Evolutionary conservation across 352 stramenopile genomes (phyloP).

Genomic region (Phytophthora brassicae): DNA sequence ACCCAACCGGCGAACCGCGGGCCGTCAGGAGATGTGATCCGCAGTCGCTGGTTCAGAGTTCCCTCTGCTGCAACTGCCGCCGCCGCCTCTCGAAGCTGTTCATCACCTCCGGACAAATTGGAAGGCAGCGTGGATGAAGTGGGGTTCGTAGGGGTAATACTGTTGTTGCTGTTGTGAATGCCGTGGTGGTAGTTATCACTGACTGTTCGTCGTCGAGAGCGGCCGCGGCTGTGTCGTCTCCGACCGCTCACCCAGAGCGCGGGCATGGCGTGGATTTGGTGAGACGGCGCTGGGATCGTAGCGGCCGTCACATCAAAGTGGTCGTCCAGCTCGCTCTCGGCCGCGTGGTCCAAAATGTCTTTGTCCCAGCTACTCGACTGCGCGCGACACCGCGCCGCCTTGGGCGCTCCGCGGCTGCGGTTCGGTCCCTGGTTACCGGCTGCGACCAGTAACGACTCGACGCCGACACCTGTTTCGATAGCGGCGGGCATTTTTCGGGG

Average conservation of each 20-base stretch:
- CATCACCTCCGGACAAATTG: slow-evolving; percentile 19
- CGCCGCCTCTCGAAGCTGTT: slow-evolving; percentile 40
- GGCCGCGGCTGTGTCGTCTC: slow-evolving; percentile 41
- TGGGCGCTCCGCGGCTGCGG: slow-evolving; percentile 16
- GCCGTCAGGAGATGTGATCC: slow-evolving; percentile 52
- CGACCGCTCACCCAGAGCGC: slow-evolving; percentile 46
- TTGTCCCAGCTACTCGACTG: slow-evolving; percentile 72
- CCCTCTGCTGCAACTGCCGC: slow-evolving; percentile 8
- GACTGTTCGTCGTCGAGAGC: slow-evolving; percentile 34
- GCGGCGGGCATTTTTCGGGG: slow-evolving; percentile 25
- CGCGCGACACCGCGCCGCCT: slow-evolving; percentile 46
- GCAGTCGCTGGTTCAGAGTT: slow-evolving; percentile 45
- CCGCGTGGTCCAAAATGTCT: slow-evolving; percentile 40
- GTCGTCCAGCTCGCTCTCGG: slow-evolving; percentile 41
- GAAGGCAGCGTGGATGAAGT: slow-evolving; percentile 26
- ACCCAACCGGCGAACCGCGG: slow-evolving; percentile 67
- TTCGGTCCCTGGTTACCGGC: slow-evolving; percentile 11
- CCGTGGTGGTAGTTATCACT: slow-evolving; percentile 39
- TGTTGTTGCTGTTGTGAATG: slow-evolving; percentile 27
- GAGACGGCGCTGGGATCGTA: slow-evolving; percentile 43
- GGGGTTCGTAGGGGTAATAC: slow-evolving; percentile 23
- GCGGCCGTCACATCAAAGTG: slow-evolving; percentile 41
- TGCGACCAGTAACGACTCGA: slow-evolving; percentile 29
- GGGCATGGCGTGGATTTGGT: slow-evolving; percentile 40
- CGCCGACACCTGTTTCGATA: slow-evolving; percentile 28